Conservation (phyloP, 129 eudicot species). For the Oenanthe sinensis region DNA sequence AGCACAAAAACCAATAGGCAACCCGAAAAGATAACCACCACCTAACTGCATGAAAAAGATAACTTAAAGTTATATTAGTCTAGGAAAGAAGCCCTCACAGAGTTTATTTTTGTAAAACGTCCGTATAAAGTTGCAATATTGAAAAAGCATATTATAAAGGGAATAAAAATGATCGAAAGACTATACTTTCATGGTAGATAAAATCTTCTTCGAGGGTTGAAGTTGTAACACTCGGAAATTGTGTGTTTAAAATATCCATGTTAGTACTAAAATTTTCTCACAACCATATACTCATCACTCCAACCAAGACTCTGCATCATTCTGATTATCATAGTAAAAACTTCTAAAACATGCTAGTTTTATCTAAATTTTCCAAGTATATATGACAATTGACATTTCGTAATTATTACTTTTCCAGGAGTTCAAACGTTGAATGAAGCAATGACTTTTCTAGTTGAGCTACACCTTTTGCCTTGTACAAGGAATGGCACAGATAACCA, state of each 20-base stretch:
- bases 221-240: neutral
- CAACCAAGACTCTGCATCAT: neutral
- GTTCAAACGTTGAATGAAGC: neutral
- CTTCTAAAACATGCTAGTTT: neutral
- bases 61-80: neutral
- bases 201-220: neutral
- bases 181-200: neutral
- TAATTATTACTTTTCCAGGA: neutral
- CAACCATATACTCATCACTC: neutral
- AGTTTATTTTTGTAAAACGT: neutral
- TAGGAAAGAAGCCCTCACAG: neutral
- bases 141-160: neutral
- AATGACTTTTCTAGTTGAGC: neutral
- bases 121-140: neutral
- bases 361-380: neutral
- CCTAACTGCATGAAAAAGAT: slow-evolving; percentile 53
- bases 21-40: slow-evolving; percentile 91
- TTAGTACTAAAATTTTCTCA: neutral
- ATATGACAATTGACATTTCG: neutral
- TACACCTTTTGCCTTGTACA: neutral
- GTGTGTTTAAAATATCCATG: neutral
- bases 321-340: neutral
- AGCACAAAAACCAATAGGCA: slow-evolving; percentile 73
- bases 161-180: neutral
- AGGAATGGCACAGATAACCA: neutral